Percentiles rank a stretch among this genome's conserved stretches.
phyloP scores from a whole-genome alignment of 169 alveolate species.

The Besnoitia besnoiti region DNA sequence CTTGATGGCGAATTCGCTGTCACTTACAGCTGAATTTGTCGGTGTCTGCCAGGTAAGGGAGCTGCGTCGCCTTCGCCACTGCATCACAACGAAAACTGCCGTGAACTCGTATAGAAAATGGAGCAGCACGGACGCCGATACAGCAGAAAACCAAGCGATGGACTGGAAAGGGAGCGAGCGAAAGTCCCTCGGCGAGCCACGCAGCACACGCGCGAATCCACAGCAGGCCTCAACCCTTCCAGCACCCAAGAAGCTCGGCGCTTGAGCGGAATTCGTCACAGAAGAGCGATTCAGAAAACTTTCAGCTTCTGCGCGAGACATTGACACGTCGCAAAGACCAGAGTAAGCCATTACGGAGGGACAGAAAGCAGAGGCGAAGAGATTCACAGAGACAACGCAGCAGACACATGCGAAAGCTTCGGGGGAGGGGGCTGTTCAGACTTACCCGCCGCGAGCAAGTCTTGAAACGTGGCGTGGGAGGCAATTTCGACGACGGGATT shows the following conservation, averaged over 20 bases:
- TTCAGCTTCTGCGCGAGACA: too few relatives aligned
- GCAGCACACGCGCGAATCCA: too few relatives aligned
- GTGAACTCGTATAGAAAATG: too few relatives aligned
- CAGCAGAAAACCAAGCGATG: neutral
- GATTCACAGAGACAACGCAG: neutral
- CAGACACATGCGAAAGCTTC: too few relatives aligned
- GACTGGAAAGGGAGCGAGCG: neutral
- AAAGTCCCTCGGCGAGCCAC: too few relatives aligned
- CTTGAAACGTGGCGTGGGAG: neutral
- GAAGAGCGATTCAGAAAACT: too few relatives aligned
- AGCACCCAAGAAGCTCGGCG: neutral
- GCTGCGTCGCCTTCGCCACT: constrained; percentile 34
- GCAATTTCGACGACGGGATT: constrained; percentile 5
- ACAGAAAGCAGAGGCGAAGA: neutral
- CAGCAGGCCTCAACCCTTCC: too few relatives aligned
- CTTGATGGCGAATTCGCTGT: too few relatives aligned
- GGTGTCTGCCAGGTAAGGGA: neutral
- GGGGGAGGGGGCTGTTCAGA: neutral
- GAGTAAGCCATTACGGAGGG: neutral
- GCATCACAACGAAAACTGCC: too few relatives aligned
- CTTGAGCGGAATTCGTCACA: neutral
- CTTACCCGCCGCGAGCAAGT: neutral
- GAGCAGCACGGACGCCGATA: neutral
- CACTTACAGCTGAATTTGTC: constrained; percentile 30
- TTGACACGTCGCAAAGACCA: too few relatives aligned